A percentile compares a stretch with the other conserved stretches of the same genome.
phyloP scores from a whole-genome alignment of 148 eudicot genomes.

The Nepenthes gracilis region DNA sequence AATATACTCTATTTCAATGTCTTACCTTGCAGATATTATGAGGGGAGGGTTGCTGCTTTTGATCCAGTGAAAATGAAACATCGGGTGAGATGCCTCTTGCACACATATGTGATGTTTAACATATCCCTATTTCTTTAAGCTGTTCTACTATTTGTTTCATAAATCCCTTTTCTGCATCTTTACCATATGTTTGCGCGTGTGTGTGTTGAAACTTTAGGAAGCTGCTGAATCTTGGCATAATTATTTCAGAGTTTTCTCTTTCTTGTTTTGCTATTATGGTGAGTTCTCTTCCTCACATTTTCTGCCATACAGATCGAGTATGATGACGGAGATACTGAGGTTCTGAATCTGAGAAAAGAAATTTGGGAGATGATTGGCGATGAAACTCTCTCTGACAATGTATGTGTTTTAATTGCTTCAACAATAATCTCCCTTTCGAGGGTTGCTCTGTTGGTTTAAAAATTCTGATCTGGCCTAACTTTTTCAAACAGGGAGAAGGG shows the following conservation, averaged over 20 bases:
- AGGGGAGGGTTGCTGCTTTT: slow-evolving; percentile 42
- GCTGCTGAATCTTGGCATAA: too few species aligned
- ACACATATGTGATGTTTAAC: not conserved
- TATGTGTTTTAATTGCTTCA: slow-evolving; percentile 7
- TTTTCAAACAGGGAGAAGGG: slow-evolving; percentile 11
- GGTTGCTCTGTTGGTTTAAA: not conserved
- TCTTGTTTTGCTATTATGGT: slow-evolving; percentile 6
- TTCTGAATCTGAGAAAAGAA: slow-evolving; percentile 34
- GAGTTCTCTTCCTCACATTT: not conserved
- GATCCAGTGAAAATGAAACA: slow-evolving; percentile 37
- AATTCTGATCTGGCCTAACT: not conserved
- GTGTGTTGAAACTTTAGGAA: too few species aligned
- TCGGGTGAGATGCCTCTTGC: slow-evolving; percentile 27
- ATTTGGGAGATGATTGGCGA: slow-evolving; percentile 30
- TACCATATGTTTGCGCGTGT: too few species aligned
- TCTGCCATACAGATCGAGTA: slow-evolving; percentile 23
- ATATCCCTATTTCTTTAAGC: not conserved
- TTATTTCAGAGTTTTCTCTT: not conserved
- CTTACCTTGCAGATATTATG: slow-evolving; percentile 41
- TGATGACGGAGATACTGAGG: slow-evolving; percentile 53
- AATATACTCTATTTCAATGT: slow-evolving; percentile 3
- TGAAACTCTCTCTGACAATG: slow-evolving; percentile 13
- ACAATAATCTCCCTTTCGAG: not conserved
- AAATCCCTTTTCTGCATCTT: not conserved
- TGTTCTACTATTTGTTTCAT: not conserved